A percentile compares a stretch with the other conserved stretches of the same genome.
phyloP scores from a whole-genome alignment of 768 basidiomycete genomes.

The Punctularia strigosozonata region DNA sequence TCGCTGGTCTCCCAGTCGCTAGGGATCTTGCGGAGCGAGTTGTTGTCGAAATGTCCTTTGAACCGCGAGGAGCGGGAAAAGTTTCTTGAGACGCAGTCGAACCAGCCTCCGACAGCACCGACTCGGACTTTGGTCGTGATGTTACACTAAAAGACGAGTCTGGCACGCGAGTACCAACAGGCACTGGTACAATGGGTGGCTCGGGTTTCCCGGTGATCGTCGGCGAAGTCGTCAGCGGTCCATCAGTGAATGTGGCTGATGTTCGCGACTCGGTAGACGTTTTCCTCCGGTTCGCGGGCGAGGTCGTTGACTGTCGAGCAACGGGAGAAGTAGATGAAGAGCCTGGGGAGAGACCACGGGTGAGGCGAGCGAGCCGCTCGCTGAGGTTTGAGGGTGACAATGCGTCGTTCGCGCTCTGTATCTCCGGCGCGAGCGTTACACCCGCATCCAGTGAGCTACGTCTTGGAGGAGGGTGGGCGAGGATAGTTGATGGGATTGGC shows the following conservation, averaged over 20 bases:
- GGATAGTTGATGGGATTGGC: background rate
- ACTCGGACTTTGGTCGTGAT: constrained; percentile 19
- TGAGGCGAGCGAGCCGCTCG: constrained; percentile 1
- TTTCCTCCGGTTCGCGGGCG: background rate
- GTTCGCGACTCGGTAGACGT: background rate
- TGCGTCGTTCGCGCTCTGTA: constrained; percentile 5
- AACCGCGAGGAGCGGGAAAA: background rate
- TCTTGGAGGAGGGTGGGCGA: background rate
- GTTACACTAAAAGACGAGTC: constrained; percentile 23
- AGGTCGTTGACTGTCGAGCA: background rate
- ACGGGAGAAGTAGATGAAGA: constrained; percentile 1
- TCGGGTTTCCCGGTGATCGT: constrained; percentile 7
- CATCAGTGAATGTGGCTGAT: background rate
- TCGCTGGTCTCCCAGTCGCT: background rate
- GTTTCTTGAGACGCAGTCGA: background rate
- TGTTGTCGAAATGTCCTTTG: background rate
- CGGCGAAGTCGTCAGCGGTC: background rate
- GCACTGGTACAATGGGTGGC: constrained; percentile 19
- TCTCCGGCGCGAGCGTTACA: background rate
- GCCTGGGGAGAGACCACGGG: background rate
- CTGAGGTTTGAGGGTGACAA: constrained; percentile 3
- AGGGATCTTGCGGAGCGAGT: background rate
- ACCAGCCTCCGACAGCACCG: constrained; percentile 10
- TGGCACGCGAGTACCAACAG: constrained; percentile 18
- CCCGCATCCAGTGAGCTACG: background rate